Conservation (phyloP, 306 rosid genomes). For the Begonia loranthoides region DNA sequence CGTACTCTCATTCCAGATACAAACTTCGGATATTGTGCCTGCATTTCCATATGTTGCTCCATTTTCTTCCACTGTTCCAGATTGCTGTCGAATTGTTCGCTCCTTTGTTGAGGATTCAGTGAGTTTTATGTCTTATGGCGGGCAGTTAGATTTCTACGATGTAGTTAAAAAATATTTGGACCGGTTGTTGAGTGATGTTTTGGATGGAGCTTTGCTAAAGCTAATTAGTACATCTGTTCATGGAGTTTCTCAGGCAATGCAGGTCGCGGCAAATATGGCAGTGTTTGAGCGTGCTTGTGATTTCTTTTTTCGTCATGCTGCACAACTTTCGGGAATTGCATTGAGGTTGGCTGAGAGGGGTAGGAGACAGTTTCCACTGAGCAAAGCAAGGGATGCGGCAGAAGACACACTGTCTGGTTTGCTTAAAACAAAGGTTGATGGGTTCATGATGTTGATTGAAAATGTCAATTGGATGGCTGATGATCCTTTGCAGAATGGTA, state of each 20-base stretch:
- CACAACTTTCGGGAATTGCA: constrained; percentile 92
- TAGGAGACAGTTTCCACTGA: constrained; percentile 71
- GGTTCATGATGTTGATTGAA: constrained; percentile 74
- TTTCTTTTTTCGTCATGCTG: constrained; percentile 95
- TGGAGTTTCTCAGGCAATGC: constrained; percentile 94
- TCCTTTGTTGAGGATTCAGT: constrained; percentile 95
- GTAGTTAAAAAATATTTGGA: constrained; percentile 91
- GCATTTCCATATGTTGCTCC: constrained; percentile 95
- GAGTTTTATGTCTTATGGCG: constrained; percentile 95
- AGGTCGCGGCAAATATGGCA: constrained; percentile 91
- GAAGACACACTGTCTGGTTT: constrained; percentile 54
- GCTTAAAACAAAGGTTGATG: constrained; percentile 52
- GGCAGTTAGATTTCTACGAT: constrained; percentile 90
- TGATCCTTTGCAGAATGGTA: constrained; percentile 61
- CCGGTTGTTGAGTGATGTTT: constrained; percentile 60
- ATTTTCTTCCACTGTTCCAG: constrained; percentile 85
- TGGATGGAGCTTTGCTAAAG: constrained; percentile 73
- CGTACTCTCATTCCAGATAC: constrained; percentile 92
- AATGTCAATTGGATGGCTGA: constrained; percentile 84
- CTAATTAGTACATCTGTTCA: constrained; percentile 58
- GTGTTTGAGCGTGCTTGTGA: constrained; percentile 95
- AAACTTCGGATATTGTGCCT: constrained; percentile 66
- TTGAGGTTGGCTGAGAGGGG: constrained; percentile 92
- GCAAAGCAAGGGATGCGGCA: constrained; percentile 84
- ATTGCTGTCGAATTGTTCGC: constrained; percentile 93